phyloP scores from a whole-genome alignment of 164 flowering plant genomes.

The Warburgia ugandensis region DNA sequence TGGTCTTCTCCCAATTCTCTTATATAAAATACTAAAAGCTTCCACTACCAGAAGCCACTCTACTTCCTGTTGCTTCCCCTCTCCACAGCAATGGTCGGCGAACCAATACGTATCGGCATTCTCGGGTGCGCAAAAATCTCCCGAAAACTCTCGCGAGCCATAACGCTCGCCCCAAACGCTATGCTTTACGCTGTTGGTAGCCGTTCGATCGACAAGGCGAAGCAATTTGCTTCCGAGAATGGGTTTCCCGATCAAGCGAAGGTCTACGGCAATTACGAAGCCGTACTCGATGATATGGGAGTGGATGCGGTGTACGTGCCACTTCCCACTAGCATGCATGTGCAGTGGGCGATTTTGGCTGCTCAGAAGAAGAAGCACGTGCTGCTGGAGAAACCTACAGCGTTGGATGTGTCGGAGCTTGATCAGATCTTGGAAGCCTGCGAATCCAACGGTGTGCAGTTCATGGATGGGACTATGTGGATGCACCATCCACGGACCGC shows the following conservation, averaged over 20 bases:
- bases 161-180: conserved; percentile 45
- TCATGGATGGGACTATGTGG: conserved; percentile 86
- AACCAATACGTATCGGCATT: conserved; percentile 47
- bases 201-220: conserved; percentile 52
- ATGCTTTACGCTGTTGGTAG: conserved; percentile 46
- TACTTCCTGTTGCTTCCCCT: no score
- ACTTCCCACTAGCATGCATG: conserved; percentile 53
- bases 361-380: conserved; percentile 61
- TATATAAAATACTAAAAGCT: no score
- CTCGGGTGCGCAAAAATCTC: conserved; percentile 61
- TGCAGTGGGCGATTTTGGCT: conserved; percentile 45
- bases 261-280: conserved; percentile 53
- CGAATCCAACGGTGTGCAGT: conserved; percentile 52
- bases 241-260: conserved; percentile 34
- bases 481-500: conserved; percentile 68
- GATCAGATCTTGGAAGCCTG: conserved; percentile 49
- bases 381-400: conserved; percentile 67
- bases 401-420: conserved; percentile 40
- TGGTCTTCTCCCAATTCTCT: no score
- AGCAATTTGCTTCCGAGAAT: conserved; percentile 35
- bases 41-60: no score
- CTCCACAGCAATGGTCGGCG: no score
- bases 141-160: conserved; percentile 50
- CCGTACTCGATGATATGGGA: conserved; percentile 46
- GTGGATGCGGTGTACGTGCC: conserved; percentile 71